Percentiles rank a stretch among this genome's conserved stretches.
phyloP scores from a whole-genome alignment of 805 yeast genomes.

The Metschnikowia lochheadii region DNA sequence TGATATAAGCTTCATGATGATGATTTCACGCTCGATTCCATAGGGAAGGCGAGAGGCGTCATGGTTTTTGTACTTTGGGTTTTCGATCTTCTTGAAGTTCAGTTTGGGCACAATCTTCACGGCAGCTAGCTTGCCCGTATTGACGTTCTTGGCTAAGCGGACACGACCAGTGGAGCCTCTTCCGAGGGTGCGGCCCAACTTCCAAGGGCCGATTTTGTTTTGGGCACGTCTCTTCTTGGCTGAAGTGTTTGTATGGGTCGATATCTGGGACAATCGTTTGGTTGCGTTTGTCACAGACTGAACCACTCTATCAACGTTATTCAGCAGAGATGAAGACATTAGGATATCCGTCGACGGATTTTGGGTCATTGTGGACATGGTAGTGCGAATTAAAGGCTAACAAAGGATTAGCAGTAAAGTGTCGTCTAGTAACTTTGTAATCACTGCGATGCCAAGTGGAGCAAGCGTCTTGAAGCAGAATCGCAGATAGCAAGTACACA shows the following conservation, averaged over 20 bases:
- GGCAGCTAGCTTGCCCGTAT: slow-evolving; percentile 88
- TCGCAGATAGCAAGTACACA: neutral
- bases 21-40: slow-evolving; percentile 83
- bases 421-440: neutral
- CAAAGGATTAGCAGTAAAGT: neutral
- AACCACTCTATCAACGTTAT: slow-evolving; percentile 37
- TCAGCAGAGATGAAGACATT: slow-evolving; percentile 16
- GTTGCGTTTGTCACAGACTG: slow-evolving; percentile 45
- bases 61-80: slow-evolving; percentile 41
- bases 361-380: slow-evolving; percentile 16
- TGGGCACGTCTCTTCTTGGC: slow-evolving; percentile 43
- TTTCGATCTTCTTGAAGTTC: slow-evolving; percentile 48
- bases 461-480: neutral
- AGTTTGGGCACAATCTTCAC: slow-evolving; percentile 94
- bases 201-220: slow-evolving; percentile 91
- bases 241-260: slow-evolving; percentile 40
- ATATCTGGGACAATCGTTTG: slow-evolving; percentile 47
- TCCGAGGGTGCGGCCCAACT: slow-evolving; percentile 89
- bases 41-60: slow-evolving; percentile 60
- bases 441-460: neutral
- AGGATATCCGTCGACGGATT: slow-evolving; percentile 13
- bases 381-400: neutral
- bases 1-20: slow-evolving; percentile 75
- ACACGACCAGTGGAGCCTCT: slow-evolving; percentile 97
- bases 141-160: slow-evolving; percentile 79